Evolutionary conservation across 805 yeast genomes (phyloP).

Genomic region (Saccharomycopsis babjevae): DNA sequence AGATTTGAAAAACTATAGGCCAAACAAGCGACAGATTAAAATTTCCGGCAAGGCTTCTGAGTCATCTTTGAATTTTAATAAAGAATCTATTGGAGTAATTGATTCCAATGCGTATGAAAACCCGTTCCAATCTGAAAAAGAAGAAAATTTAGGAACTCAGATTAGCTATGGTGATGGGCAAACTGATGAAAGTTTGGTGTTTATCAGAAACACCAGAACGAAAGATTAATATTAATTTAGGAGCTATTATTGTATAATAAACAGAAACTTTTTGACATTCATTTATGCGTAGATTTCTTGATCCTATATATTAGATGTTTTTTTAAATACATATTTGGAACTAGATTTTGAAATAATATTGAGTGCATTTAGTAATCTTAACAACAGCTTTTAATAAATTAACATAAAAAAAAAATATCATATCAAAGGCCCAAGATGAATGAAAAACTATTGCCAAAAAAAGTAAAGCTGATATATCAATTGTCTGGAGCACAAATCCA

Average conservation of each 20-base stretch:
- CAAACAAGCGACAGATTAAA: conserved; percentile 1
- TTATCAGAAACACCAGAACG: not conserved
- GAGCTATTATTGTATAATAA: too few relatives aligned
- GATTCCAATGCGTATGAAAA: not conserved
- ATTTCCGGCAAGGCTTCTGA: conserved; percentile 16
- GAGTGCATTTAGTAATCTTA: not conserved
- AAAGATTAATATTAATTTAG: not conserved
- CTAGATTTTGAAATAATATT: not conserved
- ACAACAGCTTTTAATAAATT: not conserved
- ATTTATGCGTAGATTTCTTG: too few relatives aligned
- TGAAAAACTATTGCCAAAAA: not conserved
- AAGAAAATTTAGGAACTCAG: conserved; percentile 7
- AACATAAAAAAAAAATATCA: not conserved
- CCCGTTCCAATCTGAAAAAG: not conserved
- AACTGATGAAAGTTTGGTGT: not conserved
- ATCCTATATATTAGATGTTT: too few relatives aligned
- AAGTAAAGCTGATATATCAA: not conserved
- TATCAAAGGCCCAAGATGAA: not conserved
- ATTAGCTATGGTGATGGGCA: conserved; percentile 6
- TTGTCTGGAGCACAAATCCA: not conserved
- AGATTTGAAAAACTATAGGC: not conserved
- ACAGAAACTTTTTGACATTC: not conserved
- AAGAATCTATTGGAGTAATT: not conserved
- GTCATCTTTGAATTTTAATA: conserved; percentile 7
- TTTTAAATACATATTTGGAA: not conserved